A percentile compares a stretch with the other conserved stretches of the same genome.
These are phyloP conservation scores for Daldinia sp. DNA, from an alignment of 2,329 filamentous ascomycete species.

Conservation along the genomic window DNA sequence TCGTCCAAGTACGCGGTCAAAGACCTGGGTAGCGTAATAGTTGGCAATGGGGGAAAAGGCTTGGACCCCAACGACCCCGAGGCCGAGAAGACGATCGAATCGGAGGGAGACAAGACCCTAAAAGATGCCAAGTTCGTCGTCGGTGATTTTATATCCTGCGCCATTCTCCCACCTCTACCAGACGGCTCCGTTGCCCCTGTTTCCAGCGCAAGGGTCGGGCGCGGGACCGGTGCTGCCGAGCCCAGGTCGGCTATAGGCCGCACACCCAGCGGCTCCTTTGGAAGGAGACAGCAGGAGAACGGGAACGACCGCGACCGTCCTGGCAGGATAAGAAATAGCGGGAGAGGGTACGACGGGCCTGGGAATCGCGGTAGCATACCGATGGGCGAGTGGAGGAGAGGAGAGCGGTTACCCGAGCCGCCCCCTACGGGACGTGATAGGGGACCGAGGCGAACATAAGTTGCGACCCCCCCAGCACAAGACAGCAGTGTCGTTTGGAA, in stretches of 20 bases:
- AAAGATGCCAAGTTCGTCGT: constrained; percentile 84
- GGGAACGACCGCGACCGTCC: constrained; percentile 51
- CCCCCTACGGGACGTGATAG: constrained; percentile 56
- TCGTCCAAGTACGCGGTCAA: constrained; percentile 76
- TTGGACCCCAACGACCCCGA: constrained; percentile 50
- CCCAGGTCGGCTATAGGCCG: constrained; percentile 48
- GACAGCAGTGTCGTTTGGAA: not conserved
- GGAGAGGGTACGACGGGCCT: constrained; percentile 51
- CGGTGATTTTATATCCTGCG: constrained; percentile 88
- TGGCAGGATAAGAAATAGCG: constrained; percentile 54
- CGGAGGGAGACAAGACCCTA: constrained; percentile 78
- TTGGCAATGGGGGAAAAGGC: constrained; percentile 70
- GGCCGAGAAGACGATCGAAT: constrained; percentile 56
- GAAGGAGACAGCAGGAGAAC: constrained; percentile 59
- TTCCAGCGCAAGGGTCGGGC: constrained; percentile 61
- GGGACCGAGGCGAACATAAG: constrained; percentile 59
- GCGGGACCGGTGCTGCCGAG: constrained; percentile 56
- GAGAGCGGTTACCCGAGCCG: constrained; percentile 70
- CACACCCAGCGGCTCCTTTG: constrained; percentile 34
- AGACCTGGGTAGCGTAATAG: constrained; percentile 84
- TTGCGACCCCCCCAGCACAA: constrained; percentile 31
- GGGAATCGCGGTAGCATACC: constrained; percentile 59
- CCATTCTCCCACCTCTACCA: constrained; percentile 78
- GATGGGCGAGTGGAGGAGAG: constrained; percentile 74
- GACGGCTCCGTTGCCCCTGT: constrained; percentile 80